These are phyloP conservation scores for Metschnikowia gruessii DNA, from an alignment of 805 yeast genomes.

Conservation along the genomic window DNA sequence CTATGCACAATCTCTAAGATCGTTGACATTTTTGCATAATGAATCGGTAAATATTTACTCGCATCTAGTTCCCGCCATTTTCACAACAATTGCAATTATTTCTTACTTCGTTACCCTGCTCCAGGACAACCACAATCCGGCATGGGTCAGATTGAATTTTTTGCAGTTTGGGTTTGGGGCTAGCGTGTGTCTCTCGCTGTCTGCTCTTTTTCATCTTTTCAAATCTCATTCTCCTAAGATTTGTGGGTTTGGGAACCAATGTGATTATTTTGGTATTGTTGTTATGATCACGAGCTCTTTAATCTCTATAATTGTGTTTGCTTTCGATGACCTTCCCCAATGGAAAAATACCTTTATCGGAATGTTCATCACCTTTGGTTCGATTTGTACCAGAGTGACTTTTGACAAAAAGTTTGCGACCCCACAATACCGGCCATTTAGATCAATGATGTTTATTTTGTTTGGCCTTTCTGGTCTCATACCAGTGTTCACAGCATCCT, in stretches of 20 bases:
- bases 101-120: not conserved
- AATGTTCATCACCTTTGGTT: slow-evolving; percentile 55
- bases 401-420: slow-evolving; percentile 65
- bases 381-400: slow-evolving; percentile 60
- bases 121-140: not conserved
- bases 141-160: slow-evolving; percentile 49
- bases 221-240: slow-evolving; percentile 63
- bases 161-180: slow-evolving; percentile 57
- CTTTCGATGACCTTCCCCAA: slow-evolving; percentile 43
- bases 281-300: slow-evolving; percentile 50
- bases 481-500: slow-evolving; percentile 60
- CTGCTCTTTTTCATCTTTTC: slow-evolving; percentile 63
- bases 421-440: slow-evolving; percentile 66
- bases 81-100: slow-evolving; percentile 20
- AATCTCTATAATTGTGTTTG: slow-evolving; percentile 35
- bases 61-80: slow-evolving; percentile 50
- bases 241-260: slow-evolving; percentile 57
- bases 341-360: slow-evolving; percentile 39
- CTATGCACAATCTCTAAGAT: slow-evolving; percentile 42
- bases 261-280: slow-evolving; percentile 76
- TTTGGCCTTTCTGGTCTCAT: slow-evolving; percentile 78
- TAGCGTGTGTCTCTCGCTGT: slow-evolving; percentile 55
- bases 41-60: slow-evolving; percentile 71
- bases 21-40: slow-evolving; percentile 59
- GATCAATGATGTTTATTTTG: slow-evolving; percentile 74